Evolutionary conservation across 1,139 yeast genomes (phyloP), one percentile per base, ranked within the genome.

Genomic region (Diutina rugosa): DNA sequence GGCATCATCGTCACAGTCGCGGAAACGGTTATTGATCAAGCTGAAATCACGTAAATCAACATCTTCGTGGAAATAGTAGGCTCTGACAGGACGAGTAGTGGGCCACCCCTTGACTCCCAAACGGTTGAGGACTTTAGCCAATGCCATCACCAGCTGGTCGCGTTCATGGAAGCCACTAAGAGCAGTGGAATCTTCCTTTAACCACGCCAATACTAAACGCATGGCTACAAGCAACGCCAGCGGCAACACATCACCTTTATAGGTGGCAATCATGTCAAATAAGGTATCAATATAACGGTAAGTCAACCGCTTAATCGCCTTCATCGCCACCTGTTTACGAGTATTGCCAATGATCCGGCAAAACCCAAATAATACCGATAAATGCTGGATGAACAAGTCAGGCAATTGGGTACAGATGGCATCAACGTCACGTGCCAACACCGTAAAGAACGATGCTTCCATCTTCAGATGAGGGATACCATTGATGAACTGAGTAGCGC

Each of bases 61-160:
- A 69, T 87, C 95, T 62, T 86, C 93, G 51, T 72, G 68, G 63
- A 84, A 85, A 58, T 78, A 79, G 60, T 82, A 79, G 1, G 67
- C 65, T 65, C 91, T 72, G n/a, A 65, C 59, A 1, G 79, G 78
- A 49, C 71, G 58, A 1, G 64, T 55, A 7, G 60, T 58, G 1
- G 60, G 32, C 35, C 51, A 29, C 16, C 49, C 59, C 65, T 56
- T 69, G 71, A 51, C 73, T 71, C 16, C 76, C 62, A 12, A 77
- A 73, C 53, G 46, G 12, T 41, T 51, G 1, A 35, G 18, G 10
- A 21, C 32, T 2, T 53, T 41, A 7, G 48, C 48, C 7, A 53
- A 38, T 5, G 38, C 38, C 29, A 28, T 14, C 29, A 38, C 32
- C 46, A 21, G 18, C 4, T 9, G 12, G 16, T 45, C 32, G 3